phyloP scores from a whole-genome alignment of 2,329 filamentous ascomycete species.

The Apiospora pterosperma region DNA sequence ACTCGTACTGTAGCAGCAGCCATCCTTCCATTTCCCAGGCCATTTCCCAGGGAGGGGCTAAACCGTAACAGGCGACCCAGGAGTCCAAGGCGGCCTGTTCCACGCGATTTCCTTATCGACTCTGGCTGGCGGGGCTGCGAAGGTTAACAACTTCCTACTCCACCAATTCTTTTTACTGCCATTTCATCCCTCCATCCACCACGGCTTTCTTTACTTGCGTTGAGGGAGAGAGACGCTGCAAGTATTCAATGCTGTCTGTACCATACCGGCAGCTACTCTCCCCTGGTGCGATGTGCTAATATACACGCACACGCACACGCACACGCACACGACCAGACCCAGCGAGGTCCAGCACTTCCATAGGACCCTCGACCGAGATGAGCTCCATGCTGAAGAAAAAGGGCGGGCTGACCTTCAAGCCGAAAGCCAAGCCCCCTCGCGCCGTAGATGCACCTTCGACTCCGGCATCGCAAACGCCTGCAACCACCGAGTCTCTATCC shows the following conservation, averaged over 20 bases:
- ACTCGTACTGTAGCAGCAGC: not conserved
- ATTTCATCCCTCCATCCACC: not conserved
- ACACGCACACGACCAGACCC: not conserved
- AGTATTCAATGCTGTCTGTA: not conserved
- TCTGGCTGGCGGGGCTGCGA: not conserved
- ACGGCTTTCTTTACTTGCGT: not conserved
- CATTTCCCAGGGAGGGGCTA: not conserved
- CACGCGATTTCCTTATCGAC: not conserved
- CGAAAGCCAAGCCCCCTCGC: slow-evolving; percentile 60
- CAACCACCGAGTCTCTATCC: slow-evolving; percentile 16
- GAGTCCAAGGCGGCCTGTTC: not conserved
- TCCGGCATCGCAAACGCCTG: slow-evolving; percentile 25
- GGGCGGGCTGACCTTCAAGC: slow-evolving; percentile 62
- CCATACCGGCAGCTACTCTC: not conserved
- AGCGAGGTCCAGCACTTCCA: not conserved
- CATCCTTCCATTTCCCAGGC: too few relatives aligned
- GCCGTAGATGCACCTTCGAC: slow-evolving; percentile 42
- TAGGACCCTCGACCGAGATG: slow-evolving; percentile 41
- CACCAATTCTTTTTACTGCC: not conserved
- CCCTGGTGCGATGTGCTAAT: not conserved
- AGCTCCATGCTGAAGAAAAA: slow-evolving; percentile 68
- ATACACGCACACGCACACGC: not conserved
- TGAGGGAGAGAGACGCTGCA: too few relatives aligned
- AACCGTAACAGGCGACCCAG: not conserved
- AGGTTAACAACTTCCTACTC: not conserved